phyloP scores from a whole-genome alignment of 2,329 filamentous ascomycete genomes.

The Cordyceps cicadae region DNA sequence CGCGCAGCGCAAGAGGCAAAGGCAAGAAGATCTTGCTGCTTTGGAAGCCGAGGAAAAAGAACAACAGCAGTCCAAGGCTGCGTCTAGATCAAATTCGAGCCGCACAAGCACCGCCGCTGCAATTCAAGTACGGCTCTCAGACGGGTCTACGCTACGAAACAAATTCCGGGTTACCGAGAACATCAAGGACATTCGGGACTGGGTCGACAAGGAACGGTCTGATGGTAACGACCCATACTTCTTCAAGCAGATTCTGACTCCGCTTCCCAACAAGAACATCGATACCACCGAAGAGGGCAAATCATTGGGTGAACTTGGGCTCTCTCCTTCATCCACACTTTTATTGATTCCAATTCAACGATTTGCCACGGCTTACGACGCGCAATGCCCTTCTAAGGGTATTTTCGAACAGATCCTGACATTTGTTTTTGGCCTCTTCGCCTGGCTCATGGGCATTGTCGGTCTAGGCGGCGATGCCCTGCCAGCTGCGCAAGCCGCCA shows the following conservation, averaged over 20 bases:
- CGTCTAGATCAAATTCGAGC: slow-evolving; percentile 17
- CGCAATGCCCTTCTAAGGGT: slow-evolving; percentile 18
- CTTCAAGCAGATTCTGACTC: slow-evolving; percentile 77
- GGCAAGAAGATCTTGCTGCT: slow-evolving; percentile 20
- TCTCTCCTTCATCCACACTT: slow-evolving; percentile 73
- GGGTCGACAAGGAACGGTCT: slow-evolving; percentile 60
- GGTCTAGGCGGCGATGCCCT: slow-evolving; percentile 17
- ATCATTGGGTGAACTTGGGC: slow-evolving; percentile 58
- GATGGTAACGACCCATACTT: slow-evolving; percentile 60
- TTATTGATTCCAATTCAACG: slow-evolving; percentile 64
- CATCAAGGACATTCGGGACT: slow-evolving; percentile 62
- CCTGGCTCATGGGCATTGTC: slow-evolving; percentile 22
- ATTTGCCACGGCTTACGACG: slow-evolving; percentile 34
- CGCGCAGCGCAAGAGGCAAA: slow-evolving; percentile 39
- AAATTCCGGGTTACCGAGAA: slow-evolving; percentile 59
- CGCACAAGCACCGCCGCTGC: slow-evolving; percentile 32
- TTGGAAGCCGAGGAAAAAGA: slow-evolving; percentile 22
- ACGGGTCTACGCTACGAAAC: slow-evolving; percentile 69
- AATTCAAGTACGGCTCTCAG: slow-evolving; percentile 73
- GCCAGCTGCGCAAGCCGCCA: not conserved
- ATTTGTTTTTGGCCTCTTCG: slow-evolving; percentile 22
- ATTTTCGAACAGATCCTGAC: slow-evolving; percentile 24
- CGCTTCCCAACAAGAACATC: slow-evolving; percentile 66
- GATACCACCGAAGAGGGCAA: slow-evolving; percentile 66
- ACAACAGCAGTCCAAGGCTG: slow-evolving; percentile 25